These are phyloP conservation scores for Dichomitus squalens DNA, from an alignment of 1,284 basidiomycete genomes.

Conservation along the genomic window DNA sequence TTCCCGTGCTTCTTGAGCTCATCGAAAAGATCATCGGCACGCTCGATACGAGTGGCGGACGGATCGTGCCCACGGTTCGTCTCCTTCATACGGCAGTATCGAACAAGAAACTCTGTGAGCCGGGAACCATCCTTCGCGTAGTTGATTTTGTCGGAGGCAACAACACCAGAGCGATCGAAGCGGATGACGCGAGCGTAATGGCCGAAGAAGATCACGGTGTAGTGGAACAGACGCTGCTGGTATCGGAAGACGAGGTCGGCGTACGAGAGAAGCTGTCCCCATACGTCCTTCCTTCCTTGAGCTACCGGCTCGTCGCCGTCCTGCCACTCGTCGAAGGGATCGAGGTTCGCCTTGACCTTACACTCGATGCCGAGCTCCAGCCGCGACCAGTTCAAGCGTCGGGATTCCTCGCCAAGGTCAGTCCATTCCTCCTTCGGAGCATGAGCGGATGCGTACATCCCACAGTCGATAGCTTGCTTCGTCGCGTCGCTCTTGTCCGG, in stretches of 20 bases:
- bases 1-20: not conserved
- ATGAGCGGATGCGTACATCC: not conserved
- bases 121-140: too few species aligned
- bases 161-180: too few species aligned
- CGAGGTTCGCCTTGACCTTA: constrained; percentile 5
- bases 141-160: too few species aligned
- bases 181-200: constrained; percentile 11
- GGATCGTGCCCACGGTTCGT: too few species aligned
- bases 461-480: constrained; percentile 3
- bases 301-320: not conserved
- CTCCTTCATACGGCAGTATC: too few species aligned
- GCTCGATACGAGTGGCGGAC: too few species aligned
- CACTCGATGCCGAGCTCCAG: constrained; percentile 12
- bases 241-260: constrained; percentile 5
- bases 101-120: too few species aligned
- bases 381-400: constrained; percentile 2
- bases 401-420: not conserved
- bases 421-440: not conserved
- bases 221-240: constrained; percentile 10
- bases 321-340: constrained; percentile 7
- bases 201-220: constrained; percentile 13
- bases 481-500: not conserved
- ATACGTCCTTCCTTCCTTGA: not conserved
- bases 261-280: constrained; percentile 12
- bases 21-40: too few species aligned